Evolutionary conservation across 2,329 filamentous ascomycete genomes (phyloP), one percentile per base, ranked within the genome.

Genomic region (Trichoderma pleuroti): DNA sequence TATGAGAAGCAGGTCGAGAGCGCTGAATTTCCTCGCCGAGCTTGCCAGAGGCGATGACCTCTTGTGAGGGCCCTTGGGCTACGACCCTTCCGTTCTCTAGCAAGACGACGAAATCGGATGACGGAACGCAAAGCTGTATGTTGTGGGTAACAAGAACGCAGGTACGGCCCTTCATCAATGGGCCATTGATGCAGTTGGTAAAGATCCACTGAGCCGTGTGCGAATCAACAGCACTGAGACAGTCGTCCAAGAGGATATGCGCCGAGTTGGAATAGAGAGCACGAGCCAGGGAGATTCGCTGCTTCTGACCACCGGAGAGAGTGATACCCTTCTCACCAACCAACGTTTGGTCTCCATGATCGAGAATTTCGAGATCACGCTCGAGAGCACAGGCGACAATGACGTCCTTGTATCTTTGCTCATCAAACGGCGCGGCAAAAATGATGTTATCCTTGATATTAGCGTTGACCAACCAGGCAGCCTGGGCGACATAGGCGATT

Each of bases 171-270:
- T 87, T 84, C 96, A 99, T 98, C 65, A 99, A 82, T 7, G 93
- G 92, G 2, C 96, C 96, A 75, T 91, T 91, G 73, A 99, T 91
- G 72, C 94, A 97, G 80, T 97, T 92, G 78, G 92, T 92, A 82
- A 98, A 98, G 74, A 99, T 98, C 91, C 97, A 98, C 80, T 98
- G 97, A 2, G 94, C 94, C 0, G 96, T 98, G 76, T 99, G 96
- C 4, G 96, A 97, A 80, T 99, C 96, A 39, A 99, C 96, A 32
- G 96, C 96, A 78, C 94, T 98, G 56, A 99, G 86, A 73, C 97
- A 97, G 80, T 99, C 96, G 77, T 99, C 96, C 63, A 99, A 86
- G 12, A 99, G 87, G 18, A 99, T 83, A 80, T 98, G 95, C 67
- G 91, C 91, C 7, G 94, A 97, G 80, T 93, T 95, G 74, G 93